Base-by-base conservation (phyloP, 371 early-diverging fungal genomes). In the Capillidium heterosporum region DNA sequence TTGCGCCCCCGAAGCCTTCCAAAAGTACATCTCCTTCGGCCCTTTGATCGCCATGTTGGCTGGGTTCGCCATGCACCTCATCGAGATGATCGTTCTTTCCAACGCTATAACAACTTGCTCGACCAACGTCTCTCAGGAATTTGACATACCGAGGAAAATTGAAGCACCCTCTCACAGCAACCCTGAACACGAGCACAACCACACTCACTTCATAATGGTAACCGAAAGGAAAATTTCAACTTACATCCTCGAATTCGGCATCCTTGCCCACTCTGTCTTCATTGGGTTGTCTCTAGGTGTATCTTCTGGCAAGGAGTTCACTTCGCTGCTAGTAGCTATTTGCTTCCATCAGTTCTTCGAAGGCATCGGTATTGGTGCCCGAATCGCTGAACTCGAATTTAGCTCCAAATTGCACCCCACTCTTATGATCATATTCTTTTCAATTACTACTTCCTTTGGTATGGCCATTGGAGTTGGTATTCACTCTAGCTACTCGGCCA, bases 311-410 rank as follows among this genome's bases (percentile, higher is more conserved):
- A 65, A 71, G 0, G 77, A 73, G 17, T 88, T 85, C 65, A 65
- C 66, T 17, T 72, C 83, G 0, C 76, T 91, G 13, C 65, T 87
- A 13, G 70, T 85, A 52, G 92, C 92, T 1, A 72, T 92, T 31
- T 72, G 74, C 21, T 90, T 91, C 71, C 95, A 94, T 67, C 92
- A 93, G 70, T 73, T 87, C 66, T 87, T 89, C 64, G 92, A 91
- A 68, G 92, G 93, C 32, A 62, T 88, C 43, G 90, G 89, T 0
- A 68, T 90, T 27, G 86, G 87, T 19, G 71, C 82, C 35, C 74
- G 87, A 29, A 73, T 90, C 41, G 76, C 77, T 3, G 79, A 76
- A 31, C n/a, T 61, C 1, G 28, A 17, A 3, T 48, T 57, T n/a
- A 60, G 57, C 13, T 56, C 51, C n/a, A 54, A 61, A 48, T 57